Conservation (phyloP, 2,329 filamentous ascomycete species). For the Chaetomiaceae sp. region DNA sequence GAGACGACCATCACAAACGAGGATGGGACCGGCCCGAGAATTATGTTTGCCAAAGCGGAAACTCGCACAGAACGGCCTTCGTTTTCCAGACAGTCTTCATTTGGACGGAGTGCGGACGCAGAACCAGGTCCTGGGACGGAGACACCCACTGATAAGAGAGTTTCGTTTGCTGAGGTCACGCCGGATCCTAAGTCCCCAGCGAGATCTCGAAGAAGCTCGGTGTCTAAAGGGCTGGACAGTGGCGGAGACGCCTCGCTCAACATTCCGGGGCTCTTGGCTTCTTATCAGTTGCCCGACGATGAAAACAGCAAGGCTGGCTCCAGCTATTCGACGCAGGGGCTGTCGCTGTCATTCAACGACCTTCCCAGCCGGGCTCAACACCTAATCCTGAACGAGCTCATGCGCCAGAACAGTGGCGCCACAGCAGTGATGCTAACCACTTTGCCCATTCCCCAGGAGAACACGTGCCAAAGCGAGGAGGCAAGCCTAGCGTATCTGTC, state of each 20-base stretch:
- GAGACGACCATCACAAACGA: slow-evolving; percentile 62
- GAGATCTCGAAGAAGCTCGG: slow-evolving; percentile 46
- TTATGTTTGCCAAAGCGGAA: slow-evolving; percentile 64
- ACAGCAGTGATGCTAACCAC: slow-evolving; percentile 82
- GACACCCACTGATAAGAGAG: slow-evolving; percentile 53
- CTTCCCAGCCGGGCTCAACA: slow-evolving; percentile 80
- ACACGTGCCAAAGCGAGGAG: slow-evolving; percentile 65
- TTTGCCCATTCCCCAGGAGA: slow-evolving; percentile 73
- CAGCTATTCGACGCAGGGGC: slow-evolving; percentile 53
- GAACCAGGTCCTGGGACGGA: slow-evolving; percentile 48
- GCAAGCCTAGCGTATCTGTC: slow-evolving; percentile 71
- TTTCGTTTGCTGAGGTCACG: slow-evolving; percentile 55
- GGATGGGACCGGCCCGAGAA: slow-evolving; percentile 62
- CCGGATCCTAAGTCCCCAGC: slow-evolving; percentile 16
- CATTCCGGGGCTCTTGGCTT: slow-evolving; percentile 43
- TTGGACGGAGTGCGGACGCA: slow-evolving; percentile 49
- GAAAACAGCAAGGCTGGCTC: slow-evolving; percentile 36
- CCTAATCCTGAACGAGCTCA: slow-evolving; percentile 80
- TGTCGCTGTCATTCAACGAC: slow-evolving; percentile 80
- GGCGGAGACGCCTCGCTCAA: slow-evolving; percentile 37
- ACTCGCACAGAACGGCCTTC: slow-evolving; percentile 35
- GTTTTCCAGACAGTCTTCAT: slow-evolving; percentile 45
- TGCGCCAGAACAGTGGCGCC: slow-evolving; percentile 61
- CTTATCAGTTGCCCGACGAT: slow-evolving; percentile 33
- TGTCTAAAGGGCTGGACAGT: slow-evolving; percentile 24